Percentiles rank a stretch among this genome's conserved stretches.
These are phyloP conservation scores for Backusella psychrophila DNA, from an alignment of 192 early-diverging fungal genomes.

Conservation along the genomic window DNA sequence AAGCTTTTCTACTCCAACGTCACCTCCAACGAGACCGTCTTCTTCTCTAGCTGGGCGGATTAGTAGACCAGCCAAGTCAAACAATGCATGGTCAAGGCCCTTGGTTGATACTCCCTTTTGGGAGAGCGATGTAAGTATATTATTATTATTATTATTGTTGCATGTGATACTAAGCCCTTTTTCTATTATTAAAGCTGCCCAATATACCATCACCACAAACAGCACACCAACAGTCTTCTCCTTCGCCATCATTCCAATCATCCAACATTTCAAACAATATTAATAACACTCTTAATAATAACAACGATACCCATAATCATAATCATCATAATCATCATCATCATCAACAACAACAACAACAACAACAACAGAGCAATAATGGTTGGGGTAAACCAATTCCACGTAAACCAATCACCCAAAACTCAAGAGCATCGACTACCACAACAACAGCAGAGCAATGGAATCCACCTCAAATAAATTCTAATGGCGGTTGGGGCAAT, in stretches of 20 bases:
- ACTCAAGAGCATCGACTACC: too few species aligned
- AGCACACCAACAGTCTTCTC: too few species aligned
- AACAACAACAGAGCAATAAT: neutral
- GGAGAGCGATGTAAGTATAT: conserved; percentile 2
- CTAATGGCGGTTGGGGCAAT: neutral
- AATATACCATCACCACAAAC: neutral
- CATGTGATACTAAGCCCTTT: neutral
- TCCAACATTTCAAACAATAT: neutral
- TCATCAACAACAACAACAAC: neutral
- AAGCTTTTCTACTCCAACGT: neutral
- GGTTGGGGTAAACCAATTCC: neutral
- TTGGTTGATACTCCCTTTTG: conserved; percentile 4
- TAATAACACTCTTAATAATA: neutral
- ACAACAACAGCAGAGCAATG: neutral
- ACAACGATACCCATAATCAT: neutral
- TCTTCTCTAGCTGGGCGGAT: neutral
- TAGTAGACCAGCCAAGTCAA: neutral
- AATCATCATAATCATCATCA: neutral
- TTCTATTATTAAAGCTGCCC: neutral
- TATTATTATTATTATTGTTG: neutral
- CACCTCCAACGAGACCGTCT: neutral
- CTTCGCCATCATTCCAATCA: neutral
- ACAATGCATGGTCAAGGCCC: neutral
- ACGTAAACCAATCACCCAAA: neutral
- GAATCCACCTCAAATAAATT: neutral